These are phyloP conservation scores for Acer negundo DNA, from an alignment of 345 rosid genomes.

Conservation along the genomic window DNA sequence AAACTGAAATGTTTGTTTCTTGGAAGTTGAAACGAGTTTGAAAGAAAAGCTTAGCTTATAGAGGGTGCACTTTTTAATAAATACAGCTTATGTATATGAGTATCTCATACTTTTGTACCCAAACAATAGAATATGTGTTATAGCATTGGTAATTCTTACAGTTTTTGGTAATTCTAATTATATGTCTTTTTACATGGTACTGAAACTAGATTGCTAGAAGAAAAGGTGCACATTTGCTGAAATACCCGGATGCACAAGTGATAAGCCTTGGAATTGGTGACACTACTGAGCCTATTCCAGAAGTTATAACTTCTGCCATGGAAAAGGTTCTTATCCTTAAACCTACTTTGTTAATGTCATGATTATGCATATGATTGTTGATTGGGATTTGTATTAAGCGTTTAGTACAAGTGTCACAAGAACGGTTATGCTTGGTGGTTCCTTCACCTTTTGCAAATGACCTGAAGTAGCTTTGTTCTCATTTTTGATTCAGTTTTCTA, in stretches of 20 bases:
- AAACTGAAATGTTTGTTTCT: neutral
- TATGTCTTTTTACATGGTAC: neutral
- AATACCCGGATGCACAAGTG: conserved; percentile 83
- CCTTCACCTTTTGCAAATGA: neutral
- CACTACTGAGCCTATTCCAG: conserved; percentile 98
- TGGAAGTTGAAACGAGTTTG: neutral
- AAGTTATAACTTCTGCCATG: conserved; percentile 82
- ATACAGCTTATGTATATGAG: neutral
- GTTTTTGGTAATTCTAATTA: neutral
- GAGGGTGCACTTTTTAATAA: neutral
- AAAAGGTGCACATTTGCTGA: conserved; percentile 77
- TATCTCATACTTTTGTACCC: neutral
- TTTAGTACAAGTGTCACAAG: neutral
- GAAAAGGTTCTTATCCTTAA: conserved; percentile 49
- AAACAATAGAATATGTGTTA: neutral
- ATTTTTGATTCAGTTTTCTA: neutral
- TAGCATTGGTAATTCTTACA: neutral
- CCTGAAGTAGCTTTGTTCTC: neutral
- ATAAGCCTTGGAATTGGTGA: conserved; percentile 98
- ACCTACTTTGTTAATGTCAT: neutral
- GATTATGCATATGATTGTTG: neutral
- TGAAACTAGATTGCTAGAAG: conserved; percentile 75
- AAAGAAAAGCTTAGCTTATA: neutral
- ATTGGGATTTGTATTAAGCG: neutral
- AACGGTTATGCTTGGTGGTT: neutral